Evolutionary conservation across 768 basidiomycete species (phyloP).

Genomic region (Ephemerocybe angulata): DNA sequence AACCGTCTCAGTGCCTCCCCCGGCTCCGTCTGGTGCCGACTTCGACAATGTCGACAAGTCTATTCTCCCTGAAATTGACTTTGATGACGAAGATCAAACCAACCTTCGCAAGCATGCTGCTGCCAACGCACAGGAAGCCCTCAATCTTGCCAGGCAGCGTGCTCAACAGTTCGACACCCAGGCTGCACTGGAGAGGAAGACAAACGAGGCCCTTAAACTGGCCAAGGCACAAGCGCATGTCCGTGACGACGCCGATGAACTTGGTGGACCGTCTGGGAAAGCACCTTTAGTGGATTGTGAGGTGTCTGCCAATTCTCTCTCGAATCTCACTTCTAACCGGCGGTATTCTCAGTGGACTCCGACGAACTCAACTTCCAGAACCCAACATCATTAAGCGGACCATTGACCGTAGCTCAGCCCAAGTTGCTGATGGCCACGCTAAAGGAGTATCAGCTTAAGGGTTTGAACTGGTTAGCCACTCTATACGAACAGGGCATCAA

Average conservation of each 20-base stretch:
- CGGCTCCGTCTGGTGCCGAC: constrained; percentile 57
- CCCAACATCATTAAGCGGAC: constrained; percentile 84
- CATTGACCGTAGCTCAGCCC: constrained; percentile 85
- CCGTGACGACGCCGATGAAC: constrained; percentile 42
- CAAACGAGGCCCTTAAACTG: constrained; percentile 69
- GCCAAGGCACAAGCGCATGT: constrained; percentile 53
- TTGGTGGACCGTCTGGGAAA: constrained; percentile 21
- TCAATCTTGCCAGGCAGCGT: constrained; percentile 70
- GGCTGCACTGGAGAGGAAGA: constrained; percentile 76
- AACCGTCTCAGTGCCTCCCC: no score
- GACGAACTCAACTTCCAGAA: constrained; percentile 99
- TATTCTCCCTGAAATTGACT: constrained; percentile 73
- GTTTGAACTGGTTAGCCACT: constrained; percentile 95
- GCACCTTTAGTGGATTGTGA: constrained; percentile 69
- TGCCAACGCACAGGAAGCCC: constrained; percentile 86
- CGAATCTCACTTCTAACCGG: constrained; percentile 7
- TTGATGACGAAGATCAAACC: constrained; percentile 88
- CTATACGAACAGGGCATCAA: constrained; percentile 99
- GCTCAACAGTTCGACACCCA: constrained; percentile 85
- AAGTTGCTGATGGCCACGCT: constrained; percentile 94
- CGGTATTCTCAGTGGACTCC: constrained; percentile 65
- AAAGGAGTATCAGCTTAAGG: constrained; percentile 98
- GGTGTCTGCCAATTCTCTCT: constrained; percentile 21
- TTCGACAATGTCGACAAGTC: constrained; percentile 50
- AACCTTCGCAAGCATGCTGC: constrained; percentile 84